phyloP scores from a whole-genome alignment of 768 basidiomycete species.

The Boletellus emodensis region DNA sequence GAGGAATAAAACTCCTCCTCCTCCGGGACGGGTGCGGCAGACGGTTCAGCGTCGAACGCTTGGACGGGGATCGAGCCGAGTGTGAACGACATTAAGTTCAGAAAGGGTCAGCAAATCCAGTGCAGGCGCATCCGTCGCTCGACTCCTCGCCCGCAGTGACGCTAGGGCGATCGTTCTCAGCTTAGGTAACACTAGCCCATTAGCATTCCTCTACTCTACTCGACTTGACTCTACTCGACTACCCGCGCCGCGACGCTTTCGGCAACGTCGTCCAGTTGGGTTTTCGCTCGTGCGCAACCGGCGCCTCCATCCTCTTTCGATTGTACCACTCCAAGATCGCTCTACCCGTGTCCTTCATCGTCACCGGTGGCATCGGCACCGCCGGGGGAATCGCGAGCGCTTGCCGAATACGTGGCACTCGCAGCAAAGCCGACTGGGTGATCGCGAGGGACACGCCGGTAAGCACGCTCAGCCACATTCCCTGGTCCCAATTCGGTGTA shows the following conservation, averaged over 20 bases:
- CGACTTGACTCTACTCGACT: too few species aligned
- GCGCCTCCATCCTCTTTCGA: constrained; percentile 2
- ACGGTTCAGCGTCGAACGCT: constrained; percentile 21
- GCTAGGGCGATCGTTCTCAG: not conserved
- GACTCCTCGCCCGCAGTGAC: not conserved
- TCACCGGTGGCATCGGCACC: constrained; percentile 15
- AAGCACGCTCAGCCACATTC: constrained; percentile 54
- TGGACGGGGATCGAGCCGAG: constrained; percentile 34
- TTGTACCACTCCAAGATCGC: constrained; percentile 19
- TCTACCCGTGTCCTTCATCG: constrained; percentile 27
- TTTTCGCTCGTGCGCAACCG: constrained; percentile 9
- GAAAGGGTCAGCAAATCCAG: constrained; percentile 4
- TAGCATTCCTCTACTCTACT: too few species aligned
- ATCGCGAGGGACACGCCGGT: constrained; percentile 45
- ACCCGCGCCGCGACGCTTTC: constrained; percentile 16
- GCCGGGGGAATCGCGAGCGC: constrained; percentile 33
- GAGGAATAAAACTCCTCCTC: constrained; percentile 91
- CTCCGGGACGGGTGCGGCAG: constrained; percentile 46
- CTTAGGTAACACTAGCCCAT: constrained; percentile 19
- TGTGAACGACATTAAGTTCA: constrained; percentile 37
- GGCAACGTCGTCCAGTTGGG: constrained; percentile 24
- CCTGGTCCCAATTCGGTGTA: constrained; percentile 35
- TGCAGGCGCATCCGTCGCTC: constrained; percentile 5
- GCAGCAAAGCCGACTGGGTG: constrained; percentile 46
- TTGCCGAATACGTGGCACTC: constrained; percentile 38